Conservation (phyloP, 2,329 filamentous ascomycete genomes). For the Xylaria arbuscula region DNA sequence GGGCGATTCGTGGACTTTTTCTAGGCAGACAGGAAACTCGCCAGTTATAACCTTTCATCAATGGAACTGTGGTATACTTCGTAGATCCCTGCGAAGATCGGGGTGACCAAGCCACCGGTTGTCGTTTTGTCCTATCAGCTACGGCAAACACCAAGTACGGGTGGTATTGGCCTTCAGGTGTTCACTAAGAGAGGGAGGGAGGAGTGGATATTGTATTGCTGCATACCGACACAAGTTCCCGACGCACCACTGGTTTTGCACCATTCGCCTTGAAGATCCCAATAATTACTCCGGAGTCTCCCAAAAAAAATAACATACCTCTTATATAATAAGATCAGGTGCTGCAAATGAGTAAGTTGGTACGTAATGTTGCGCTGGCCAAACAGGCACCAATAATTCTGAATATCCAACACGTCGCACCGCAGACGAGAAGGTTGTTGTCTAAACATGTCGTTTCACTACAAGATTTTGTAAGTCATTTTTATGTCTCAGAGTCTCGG, state of each 20-base stretch:
- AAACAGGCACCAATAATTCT: not conserved
- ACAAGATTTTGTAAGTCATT: not conserved
- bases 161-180: not conserved
- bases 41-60: not conserved
- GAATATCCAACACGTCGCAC: slow-evolving; percentile 8
- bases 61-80: slow-evolving; percentile 4
- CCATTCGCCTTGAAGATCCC: slow-evolving; percentile 13
- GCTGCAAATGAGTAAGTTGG: not conserved
- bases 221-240: not conserved
- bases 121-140: slow-evolving; percentile 17
- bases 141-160: slow-evolving; percentile 1
- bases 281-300: slow-evolving; percentile 9
- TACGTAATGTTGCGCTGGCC: not conserved
- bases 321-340: too few species aligned
- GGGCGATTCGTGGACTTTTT: not conserved
- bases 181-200: not conserved
- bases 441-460: not conserved
- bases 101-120: slow-evolving; percentile 18
- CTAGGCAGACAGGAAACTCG: not conserved
- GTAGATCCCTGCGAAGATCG: slow-evolving; percentile 21
- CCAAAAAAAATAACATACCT: not conserved
- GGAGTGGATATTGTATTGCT: not conserved
- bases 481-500: slow-evolving; percentile 6
- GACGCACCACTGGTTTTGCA: not conserved
- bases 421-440: not conserved